Evolutionary conservation across 2,329 filamentous ascomycete species (phyloP), one percentile per base, ranked within the genome.

Genomic region (Alternaria sp.): DNA sequence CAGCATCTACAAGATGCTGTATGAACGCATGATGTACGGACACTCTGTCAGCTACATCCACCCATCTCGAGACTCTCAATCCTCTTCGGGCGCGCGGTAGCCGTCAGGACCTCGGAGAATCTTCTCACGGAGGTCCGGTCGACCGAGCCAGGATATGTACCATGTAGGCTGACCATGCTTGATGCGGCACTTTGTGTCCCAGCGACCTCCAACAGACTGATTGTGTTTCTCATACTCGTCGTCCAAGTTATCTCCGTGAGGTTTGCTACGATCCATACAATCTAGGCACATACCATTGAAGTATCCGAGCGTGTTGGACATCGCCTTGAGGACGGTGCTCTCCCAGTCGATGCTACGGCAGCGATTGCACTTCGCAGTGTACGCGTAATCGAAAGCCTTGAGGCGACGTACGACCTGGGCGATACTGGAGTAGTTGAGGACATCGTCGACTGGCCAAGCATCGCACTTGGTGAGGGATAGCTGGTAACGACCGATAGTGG

Each of bases 231-330:
- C 75, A 52, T 76, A 74, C 19, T 74, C 70, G 1, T 53, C 49
- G 30, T 76, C 64, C 2, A 50, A n/a, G 32, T 50, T 43, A 11
- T 59, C 50, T 15, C 54, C 62, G 61, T 52, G 63, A 9, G 61
- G 58, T 32, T 61, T 63, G 26, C 63, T 68, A 4, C 49, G 40
- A 26, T 71, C 57, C 71, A 76, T 77, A 61, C 77, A 77, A 26
- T 78, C 74, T 5, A 79, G 54, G 36, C 77, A 79, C 23, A 79
- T 44, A 5, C 77, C 77, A 13, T 78, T 62, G 52, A 79, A 79
- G 54, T 53, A 62, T 46, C 43, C 70, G 47, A 8, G 50, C 19
- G 60, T 62, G 6, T 57, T 58, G 17, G 53, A 40, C 40, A 45
- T 12, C 2, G 62, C 62, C 11, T 59, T 54, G 4, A 62, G 26